phyloP scores from a whole-genome alignment of 345 rosid species.

The Melastoma malabathricum region DNA sequence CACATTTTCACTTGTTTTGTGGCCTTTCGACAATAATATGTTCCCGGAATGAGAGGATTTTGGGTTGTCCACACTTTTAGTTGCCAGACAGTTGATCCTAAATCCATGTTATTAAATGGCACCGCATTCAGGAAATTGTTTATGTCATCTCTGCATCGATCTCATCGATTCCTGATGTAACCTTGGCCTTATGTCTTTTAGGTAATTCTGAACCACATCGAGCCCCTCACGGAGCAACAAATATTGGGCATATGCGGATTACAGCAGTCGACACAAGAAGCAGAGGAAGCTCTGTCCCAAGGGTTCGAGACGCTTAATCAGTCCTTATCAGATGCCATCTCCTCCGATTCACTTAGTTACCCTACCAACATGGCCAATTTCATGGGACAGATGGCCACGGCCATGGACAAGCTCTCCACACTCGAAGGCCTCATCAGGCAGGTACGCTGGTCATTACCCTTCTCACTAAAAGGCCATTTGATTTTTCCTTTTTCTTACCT shows the following conservation, averaged over 20 bases:
- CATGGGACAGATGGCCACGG: constrained; percentile 94
- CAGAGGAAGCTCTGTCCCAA: constrained; percentile 86
- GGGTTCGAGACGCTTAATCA: constrained; percentile 79
- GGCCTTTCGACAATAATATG: too few relatives aligned
- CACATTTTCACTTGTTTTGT: too few relatives aligned
- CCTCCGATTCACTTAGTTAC: constrained; percentile 66
- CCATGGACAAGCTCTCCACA: constrained; percentile 88
- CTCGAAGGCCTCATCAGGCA: constrained; percentile 83
- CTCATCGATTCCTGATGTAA: too few relatives aligned
- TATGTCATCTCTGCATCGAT: too few relatives aligned
- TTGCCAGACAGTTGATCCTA: too few relatives aligned
- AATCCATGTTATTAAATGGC: too few relatives aligned
- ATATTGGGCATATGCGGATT: constrained; percentile 74
- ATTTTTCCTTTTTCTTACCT: not conserved
- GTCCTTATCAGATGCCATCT: constrained; percentile 69
- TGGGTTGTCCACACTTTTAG: too few relatives aligned
- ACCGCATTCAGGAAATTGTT: too few relatives aligned
- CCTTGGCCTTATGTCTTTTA: constrained; percentile 8
- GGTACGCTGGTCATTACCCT: constrained; percentile 22
- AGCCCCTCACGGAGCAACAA: constrained; percentile 84
- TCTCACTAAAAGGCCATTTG: not conserved
- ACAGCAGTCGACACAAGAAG: constrained; percentile 81
- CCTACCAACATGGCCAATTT: constrained; percentile 78
- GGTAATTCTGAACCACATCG: constrained; percentile 62
- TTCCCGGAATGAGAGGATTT: too few relatives aligned